These are phyloP conservation scores for Monosporascus sp. DNA, from an alignment of 2,329 filamentous ascomycete genomes.

Conservation along the genomic window DNA sequence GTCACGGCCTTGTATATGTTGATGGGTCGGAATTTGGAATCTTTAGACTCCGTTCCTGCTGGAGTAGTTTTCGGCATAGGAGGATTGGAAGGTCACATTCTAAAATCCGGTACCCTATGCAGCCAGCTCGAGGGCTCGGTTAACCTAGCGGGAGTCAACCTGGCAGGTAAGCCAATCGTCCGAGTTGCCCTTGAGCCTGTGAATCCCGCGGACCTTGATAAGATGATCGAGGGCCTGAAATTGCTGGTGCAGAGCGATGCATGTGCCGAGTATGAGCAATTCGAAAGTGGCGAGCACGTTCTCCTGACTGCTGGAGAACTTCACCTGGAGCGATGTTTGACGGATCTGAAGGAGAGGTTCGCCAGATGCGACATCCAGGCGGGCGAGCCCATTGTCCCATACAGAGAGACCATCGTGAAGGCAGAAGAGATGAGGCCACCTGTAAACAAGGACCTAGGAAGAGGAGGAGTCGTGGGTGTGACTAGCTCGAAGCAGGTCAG, in stretches of 20 bases:
- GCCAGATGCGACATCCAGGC: conserved; percentile 92
- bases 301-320: conserved; percentile 89
- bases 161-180: conserved; percentile 84
- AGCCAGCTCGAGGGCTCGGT: conserved; percentile 80
- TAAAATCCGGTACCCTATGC: conserved; percentile 93
- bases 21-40: conserved; percentile 87
- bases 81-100: conserved; percentile 84
- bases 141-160: conserved; percentile 80
- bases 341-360: conserved; percentile 87
- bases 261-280: conserved; percentile 91
- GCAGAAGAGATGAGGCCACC: conserved; percentile 89
- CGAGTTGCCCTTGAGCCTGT: conserved; percentile 91
- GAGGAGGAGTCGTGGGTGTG: conserved; percentile 69
- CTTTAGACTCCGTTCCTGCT: conserved; percentile 77
- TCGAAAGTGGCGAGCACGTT: conserved; percentile 90
- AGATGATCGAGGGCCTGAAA: conserved; percentile 85
- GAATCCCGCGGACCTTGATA: conserved; percentile 84
- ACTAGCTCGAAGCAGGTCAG: conserved; percentile 85
- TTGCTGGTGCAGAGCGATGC: conserved; percentile 92
- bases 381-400: conserved; percentile 91
- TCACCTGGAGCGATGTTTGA: conserved; percentile 88
- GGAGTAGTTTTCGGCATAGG: conserved; percentile 94
- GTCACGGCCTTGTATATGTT: conserved; percentile 88
- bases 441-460: conserved; percentile 76
- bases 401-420: conserved; percentile 83